Evolutionary conservation across 108 stramenopile genomes (phyloP).

Genomic region (Pseudonitzschia multiseries): DNA sequence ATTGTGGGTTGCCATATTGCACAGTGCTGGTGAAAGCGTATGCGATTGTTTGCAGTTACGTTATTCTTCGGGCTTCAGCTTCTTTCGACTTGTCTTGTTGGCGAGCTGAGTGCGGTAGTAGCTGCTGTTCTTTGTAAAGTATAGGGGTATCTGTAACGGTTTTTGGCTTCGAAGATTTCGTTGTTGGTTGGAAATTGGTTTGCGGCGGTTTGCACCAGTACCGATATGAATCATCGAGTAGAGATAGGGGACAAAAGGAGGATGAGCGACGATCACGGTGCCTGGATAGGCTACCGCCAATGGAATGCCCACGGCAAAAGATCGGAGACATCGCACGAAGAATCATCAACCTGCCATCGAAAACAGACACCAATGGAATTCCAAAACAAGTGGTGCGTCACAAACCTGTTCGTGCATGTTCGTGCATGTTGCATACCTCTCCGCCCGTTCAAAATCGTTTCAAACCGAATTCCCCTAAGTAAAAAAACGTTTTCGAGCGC

Average conservation of each 20-base stretch:
- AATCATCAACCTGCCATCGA: no score
- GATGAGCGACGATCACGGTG: no score
- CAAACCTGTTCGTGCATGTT: no score
- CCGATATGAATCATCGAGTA: no score
- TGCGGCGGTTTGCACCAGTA: neutral
- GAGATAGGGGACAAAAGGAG: no score
- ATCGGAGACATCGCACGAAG: neutral
- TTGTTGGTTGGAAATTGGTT: neutral
- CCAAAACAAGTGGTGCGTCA: neutral
- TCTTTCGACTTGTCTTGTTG: neutral
- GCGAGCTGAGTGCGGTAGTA: neutral
- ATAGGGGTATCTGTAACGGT: neutral
- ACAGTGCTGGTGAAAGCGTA: neutral
- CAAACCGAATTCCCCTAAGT: neutral
- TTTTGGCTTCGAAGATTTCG: neutral
- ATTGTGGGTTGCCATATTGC: neutral
- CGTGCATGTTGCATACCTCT: no score
- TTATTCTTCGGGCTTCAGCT: no score
- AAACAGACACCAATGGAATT: neutral
- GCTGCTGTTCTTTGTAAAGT: neutral
- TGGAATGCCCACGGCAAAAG: neutral
- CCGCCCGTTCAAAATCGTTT: neutral
- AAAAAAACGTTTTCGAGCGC: neutral
- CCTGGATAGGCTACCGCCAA: no score
- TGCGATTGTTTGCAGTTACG: no score